Percentiles rank a stretch among this genome's conserved stretches.
phyloP scores from a whole-genome alignment of 2,329 filamentous ascomycete genomes.

The Aspergillus sp. region DNA sequence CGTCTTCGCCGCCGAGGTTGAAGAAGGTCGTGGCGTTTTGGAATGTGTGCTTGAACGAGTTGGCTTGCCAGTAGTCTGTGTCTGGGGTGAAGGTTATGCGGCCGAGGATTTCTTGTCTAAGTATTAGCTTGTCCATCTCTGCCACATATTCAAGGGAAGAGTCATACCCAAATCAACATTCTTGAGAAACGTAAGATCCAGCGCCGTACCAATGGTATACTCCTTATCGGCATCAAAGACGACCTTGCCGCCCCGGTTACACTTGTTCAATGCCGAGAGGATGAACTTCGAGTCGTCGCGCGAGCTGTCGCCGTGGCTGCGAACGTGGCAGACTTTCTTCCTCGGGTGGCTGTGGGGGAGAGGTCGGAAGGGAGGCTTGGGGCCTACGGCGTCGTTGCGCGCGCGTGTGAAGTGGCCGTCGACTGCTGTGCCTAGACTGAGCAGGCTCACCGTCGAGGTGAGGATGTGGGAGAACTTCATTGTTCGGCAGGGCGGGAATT shows the following conservation, averaged over 20 bases:
- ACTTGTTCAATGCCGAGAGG: constrained; percentile 59
- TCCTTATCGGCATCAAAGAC: constrained; percentile 59
- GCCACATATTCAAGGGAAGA: not conserved
- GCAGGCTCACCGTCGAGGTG: constrained; percentile 27
- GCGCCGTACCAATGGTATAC: constrained; percentile 66
- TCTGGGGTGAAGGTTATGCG: constrained; percentile 68
- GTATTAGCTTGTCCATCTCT: too few relatives aligned
- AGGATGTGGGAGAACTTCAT: constrained; percentile 34
- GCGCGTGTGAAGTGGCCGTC: constrained; percentile 26
- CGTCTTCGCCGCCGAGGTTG: constrained; percentile 66
- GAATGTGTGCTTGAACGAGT: constrained; percentile 67
- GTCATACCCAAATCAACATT: constrained; percentile 63
- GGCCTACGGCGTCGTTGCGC: constrained; percentile 32
- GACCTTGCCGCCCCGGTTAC: constrained; percentile 67
- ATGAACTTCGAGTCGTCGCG: constrained; percentile 58
- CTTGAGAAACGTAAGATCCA: constrained; percentile 68
- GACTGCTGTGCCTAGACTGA: constrained; percentile 25
- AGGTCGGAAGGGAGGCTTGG: constrained; percentile 35
- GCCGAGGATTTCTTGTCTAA: constrained; percentile 58
- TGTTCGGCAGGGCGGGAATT: not conserved
- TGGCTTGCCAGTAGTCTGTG: constrained; percentile 69
- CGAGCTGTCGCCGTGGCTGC: constrained; percentile 31
- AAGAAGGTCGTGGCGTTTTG: constrained; percentile 72
- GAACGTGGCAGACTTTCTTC: constrained; percentile 36
- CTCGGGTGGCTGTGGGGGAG: constrained; percentile 32